Base-by-base conservation (phyloP, 306 rosid species). In the Ormosia emarginata region DNA sequence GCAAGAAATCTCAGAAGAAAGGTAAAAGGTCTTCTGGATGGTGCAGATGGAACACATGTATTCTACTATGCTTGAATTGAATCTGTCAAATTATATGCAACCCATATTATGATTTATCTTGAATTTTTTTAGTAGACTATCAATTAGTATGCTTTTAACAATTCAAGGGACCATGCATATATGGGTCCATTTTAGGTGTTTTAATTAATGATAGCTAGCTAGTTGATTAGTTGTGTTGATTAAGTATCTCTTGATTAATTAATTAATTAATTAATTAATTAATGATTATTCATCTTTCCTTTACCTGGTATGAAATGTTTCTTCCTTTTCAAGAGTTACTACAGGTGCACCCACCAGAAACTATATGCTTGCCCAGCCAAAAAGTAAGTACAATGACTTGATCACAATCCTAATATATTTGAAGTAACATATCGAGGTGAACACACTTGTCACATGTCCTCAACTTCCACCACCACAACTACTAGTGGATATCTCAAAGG, bases 311-410 rank as follows among this genome's bases (percentile, higher is more conserved):
- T 15, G 67, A 11, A n/a, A 32, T 46, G 3, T 7, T 6, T 9
- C 6, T 33, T 15, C 6, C 24, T 24, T 86, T 49, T 15, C 87
- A 92, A 97, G 87, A 34, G 92, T 50, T 94, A 94, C 82, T 94
- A 85, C 41, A 87, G 97, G 81, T 94, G 98, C 86, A 94, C 98
- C 32, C 97, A 94, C 82, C 97, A 94, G 69, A 92, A 88, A 80
- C 37, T 90, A n/a, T n/a, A n/a, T n/a, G n/a, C n/a, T n/a, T n/a
- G n/a, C n/a, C 86, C 85, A 2, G 97, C 97, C 7, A 94, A 92
- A 82, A 92, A 90, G n/a, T n/a, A n/a, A n/a, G n/a, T n/a, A n/a
- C n/a, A n/a, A n/a, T n/a, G n/a, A n/a, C n/a, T n/a, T n/a, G n/a
- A n/a, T n/a, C n/a, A n/a, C n/a, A n/a, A n/a, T n/a, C n/a, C n/a